phyloP scores from a whole-genome alignment of 1,284 basidiomycete genomes.

The Sutorius eximius region DNA sequence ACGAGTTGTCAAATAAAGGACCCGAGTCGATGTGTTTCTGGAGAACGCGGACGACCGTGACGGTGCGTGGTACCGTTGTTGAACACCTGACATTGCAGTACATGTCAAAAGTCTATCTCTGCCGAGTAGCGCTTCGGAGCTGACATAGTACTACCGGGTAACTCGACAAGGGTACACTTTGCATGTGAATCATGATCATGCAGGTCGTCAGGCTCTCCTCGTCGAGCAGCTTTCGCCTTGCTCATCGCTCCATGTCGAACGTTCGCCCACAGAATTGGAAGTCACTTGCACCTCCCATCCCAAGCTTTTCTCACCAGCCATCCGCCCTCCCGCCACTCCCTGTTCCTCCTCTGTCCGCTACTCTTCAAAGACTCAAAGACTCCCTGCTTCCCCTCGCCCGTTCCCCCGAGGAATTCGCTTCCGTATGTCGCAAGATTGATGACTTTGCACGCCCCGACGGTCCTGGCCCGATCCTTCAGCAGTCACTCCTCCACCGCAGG shows the following conservation, averaged over 20 bases:
- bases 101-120: too few relatives aligned
- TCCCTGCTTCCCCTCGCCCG: slow-evolving; percentile 66
- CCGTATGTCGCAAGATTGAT: slow-evolving; percentile 59
- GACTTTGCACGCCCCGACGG: slow-evolving; percentile 44
- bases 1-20: too few relatives aligned
- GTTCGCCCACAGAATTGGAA: slow-evolving; percentile 31
- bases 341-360: slow-evolving; percentile 58
- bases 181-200: slow-evolving; percentile 9
- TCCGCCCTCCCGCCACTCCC: slow-evolving; percentile 57
- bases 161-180: not conserved
- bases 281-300: slow-evolving; percentile 25
- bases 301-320: slow-evolving; percentile 25
- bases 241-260: slow-evolving; percentile 25
- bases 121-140: too few relatives aligned
- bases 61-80: too few relatives aligned
- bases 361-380: slow-evolving; percentile 59
- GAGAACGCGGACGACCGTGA: too few relatives aligned
- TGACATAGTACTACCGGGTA: not conserved
- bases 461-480: slow-evolving; percentile 57
- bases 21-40: too few relatives aligned
- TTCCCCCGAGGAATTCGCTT: slow-evolving; percentile 54
- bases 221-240: not conserved
- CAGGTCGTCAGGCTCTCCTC: not conserved
- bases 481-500: slow-evolving; percentile 51
- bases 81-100: too few relatives aligned